A percentile compares a stretch with the other conserved stretches of the same genome.
Evolutionary conservation across 2,329 filamentous ascomycete genomes (phyloP).

Genomic region (Furcasterigmium furcatum): DNA sequence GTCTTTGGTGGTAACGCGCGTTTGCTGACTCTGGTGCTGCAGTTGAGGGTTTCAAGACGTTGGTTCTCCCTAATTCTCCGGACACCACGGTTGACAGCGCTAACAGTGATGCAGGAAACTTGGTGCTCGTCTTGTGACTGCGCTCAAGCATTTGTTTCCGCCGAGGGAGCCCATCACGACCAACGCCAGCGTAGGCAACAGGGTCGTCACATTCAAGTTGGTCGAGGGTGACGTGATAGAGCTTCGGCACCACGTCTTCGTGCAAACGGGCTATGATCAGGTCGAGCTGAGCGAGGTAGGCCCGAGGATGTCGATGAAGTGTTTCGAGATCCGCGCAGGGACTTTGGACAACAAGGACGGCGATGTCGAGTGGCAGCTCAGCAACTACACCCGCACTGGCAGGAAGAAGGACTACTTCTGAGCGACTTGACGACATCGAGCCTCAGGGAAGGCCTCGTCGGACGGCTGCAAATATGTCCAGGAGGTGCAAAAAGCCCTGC

Average conservation of each 20-base stretch:
- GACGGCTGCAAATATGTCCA: not conserved
- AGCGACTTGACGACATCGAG: slow-evolving; percentile 18
- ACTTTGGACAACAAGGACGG: slow-evolving; percentile 93
- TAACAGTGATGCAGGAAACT: too few relatives aligned
- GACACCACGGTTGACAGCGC: too few relatives aligned
- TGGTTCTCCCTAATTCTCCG: too few relatives aligned
- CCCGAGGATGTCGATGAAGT: slow-evolving; percentile 74
- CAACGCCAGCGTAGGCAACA: slow-evolving; percentile 75
- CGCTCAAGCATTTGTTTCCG: slow-evolving; percentile 91
- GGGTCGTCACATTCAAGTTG: slow-evolving; percentile 77
- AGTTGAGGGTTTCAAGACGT: not conserved
- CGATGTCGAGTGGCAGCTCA: slow-evolving; percentile 94
- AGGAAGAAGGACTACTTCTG: slow-evolving; percentile 95
- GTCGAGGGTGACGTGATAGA: slow-evolving; percentile 82
- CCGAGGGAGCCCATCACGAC: slow-evolving; percentile 73
- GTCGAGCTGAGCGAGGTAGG: slow-evolving; percentile 81
- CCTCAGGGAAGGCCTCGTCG: not conserved
- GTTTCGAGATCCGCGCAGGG: slow-evolving; percentile 88
- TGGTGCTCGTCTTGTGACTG: slow-evolving; percentile 54
- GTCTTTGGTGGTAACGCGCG: too few relatives aligned
- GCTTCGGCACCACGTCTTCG: slow-evolving; percentile 79
- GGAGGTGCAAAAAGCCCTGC: not conserved
- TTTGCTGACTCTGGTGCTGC: not conserved
- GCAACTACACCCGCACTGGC: slow-evolving; percentile 89
- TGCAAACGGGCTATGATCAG: slow-evolving; percentile 84